A percentile compares a stretch with the other conserved stretches of the same genome.
phyloP scores from a whole-genome alignment of 805 yeast genomes.

The Starmerella lactis-condensi region DNA sequence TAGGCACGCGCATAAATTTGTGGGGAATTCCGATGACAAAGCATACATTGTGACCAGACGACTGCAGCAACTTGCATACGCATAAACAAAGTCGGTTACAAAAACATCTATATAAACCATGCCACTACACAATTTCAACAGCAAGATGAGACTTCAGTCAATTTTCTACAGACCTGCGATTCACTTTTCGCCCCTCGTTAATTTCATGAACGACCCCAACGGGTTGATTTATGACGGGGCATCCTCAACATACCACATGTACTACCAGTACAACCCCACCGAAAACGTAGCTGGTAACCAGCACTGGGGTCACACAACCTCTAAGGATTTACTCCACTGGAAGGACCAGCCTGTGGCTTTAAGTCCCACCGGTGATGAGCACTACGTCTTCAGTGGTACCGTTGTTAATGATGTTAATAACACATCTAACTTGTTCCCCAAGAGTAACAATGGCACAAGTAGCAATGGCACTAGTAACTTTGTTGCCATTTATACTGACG shows the following conservation, averaged over 20 bases:
- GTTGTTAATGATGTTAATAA: slow-evolving; percentile 25
- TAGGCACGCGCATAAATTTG: too few relatives aligned
- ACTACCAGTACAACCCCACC: slow-evolving; percentile 26
- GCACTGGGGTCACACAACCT: slow-evolving; percentile 29
- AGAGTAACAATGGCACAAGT: too few relatives aligned
- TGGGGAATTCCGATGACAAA: too few relatives aligned
- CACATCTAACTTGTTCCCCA: slow-evolving; percentile 23
- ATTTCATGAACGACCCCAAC: slow-evolving; percentile 32
- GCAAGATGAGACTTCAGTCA: not conserved
- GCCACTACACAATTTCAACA: not conserved
- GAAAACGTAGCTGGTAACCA: slow-evolving; percentile 23
- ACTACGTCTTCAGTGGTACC: slow-evolving; percentile 25
- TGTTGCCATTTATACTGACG: slow-evolving; percentile 25
- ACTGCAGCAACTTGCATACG: too few relatives aligned
- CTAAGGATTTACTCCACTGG: slow-evolving; percentile 24
- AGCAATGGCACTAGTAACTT: slow-evolving; percentile 19
- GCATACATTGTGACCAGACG: too few relatives aligned
- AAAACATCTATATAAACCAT: not conserved
- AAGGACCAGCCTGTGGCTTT: slow-evolving; percentile 22
- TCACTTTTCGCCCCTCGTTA: slow-evolving; percentile 24
- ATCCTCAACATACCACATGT: slow-evolving; percentile 21
- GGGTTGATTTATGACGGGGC: slow-evolving; percentile 25
- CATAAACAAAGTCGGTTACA: too few relatives aligned
- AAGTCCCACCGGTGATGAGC: slow-evolving; percentile 17
- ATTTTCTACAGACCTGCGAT: slow-evolving; percentile 12